These are phyloP conservation scores for Irpex sp. DNA, from an alignment of 1,284 basidiomycete genomes.

Conservation along the genomic window DNA sequence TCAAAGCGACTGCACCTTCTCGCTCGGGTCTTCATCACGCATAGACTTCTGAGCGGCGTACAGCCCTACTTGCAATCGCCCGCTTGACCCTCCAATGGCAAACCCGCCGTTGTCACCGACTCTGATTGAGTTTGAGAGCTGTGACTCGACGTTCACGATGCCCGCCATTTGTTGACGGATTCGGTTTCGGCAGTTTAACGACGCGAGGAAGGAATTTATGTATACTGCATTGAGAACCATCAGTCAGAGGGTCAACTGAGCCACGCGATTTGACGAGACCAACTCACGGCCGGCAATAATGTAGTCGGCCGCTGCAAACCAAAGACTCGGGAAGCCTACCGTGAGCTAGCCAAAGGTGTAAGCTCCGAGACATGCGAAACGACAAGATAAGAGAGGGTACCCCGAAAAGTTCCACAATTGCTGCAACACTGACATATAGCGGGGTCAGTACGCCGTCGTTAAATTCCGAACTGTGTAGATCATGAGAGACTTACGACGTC, in stretches of 20 bases:
- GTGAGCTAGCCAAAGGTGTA: background rate
- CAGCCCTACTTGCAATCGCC: background rate
- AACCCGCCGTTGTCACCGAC: background rate
- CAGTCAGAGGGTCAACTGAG: background rate
- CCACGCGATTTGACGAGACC: background rate
- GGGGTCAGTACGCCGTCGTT: background rate
- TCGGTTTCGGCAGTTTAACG: background rate
- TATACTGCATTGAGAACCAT: background rate
- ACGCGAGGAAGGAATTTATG: background rate
- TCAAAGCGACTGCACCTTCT: too few relatives aligned
- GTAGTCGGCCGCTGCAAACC: background rate
- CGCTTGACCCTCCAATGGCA: background rate
- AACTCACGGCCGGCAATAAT: background rate
- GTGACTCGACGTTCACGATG: background rate
- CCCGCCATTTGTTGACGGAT: background rate
- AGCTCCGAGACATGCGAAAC: background rate
- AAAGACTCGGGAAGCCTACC: background rate
- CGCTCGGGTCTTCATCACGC: too few relatives aligned
- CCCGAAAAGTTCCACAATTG: background rate
- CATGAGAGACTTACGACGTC: background rate
- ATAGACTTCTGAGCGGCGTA: background rate
- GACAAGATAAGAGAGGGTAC: background rate
- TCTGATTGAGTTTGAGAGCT: background rate
- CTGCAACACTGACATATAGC: background rate
- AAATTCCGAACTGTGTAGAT: background rate